phyloP scores from a whole-genome alignment of 1,284 basidiomycete species.

The Apiotrichum laibachii region DNA sequence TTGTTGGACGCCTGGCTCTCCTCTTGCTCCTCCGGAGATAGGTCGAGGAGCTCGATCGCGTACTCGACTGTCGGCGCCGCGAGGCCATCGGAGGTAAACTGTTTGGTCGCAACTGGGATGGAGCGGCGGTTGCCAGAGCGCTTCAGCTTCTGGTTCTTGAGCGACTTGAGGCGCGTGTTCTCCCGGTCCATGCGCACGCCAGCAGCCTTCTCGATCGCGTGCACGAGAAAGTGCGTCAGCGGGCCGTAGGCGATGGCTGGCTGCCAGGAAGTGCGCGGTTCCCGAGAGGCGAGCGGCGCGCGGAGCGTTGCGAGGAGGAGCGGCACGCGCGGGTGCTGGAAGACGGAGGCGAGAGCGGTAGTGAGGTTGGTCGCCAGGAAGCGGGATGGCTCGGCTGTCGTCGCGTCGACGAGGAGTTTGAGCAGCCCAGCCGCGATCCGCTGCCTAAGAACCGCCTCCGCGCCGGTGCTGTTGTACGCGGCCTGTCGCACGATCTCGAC shows the following conservation, averaged over 20 bases:
- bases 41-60: constrained; percentile 11
- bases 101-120: too few species aligned
- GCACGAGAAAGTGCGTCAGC: constrained; percentile 22
- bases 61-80: constrained; percentile 4
- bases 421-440: constrained; percentile 13
- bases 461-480: constrained; percentile 1
- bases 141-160: too few species aligned
- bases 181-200: constrained; percentile 20
- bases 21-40: not conserved
- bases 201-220: constrained; percentile 32
- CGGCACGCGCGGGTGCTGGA: constrained; percentile 17
- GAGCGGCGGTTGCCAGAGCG: too few species aligned
- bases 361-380: constrained; percentile 28
- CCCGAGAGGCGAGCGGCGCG: not conserved
- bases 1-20: not conserved
- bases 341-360: constrained; percentile 19
- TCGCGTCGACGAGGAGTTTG: constrained; percentile 22
- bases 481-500: constrained; percentile 20
- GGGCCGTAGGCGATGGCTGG: not conserved
- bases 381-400: constrained; percentile 4
- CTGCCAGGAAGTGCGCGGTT: not conserved
- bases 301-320: constrained; percentile 1
- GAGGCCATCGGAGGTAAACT: not conserved
- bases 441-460: constrained; percentile 5
- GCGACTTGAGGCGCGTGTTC: not conserved